Evolutionary conservation across 140 eudicot genomes (phyloP).

Genomic region (Oenanthe javanica): DNA sequence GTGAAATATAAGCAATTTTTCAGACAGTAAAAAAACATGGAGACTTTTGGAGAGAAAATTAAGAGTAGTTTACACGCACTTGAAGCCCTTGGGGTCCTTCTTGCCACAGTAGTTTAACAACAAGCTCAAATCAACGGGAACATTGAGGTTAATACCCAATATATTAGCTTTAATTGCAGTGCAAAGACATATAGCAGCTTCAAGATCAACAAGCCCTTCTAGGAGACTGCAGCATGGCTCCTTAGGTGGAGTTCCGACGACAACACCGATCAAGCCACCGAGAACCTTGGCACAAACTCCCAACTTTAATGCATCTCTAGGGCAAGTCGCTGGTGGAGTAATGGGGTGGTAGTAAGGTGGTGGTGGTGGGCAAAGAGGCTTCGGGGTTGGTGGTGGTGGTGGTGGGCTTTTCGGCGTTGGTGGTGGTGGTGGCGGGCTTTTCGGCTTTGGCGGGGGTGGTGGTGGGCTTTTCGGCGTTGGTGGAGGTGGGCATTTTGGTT

Average conservation of each 20-base stretch:
- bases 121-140: conserved; percentile 21
- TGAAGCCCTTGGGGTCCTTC: conserved; percentile 15
- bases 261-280: conserved; percentile 14
- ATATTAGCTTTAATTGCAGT: conserved; percentile 15
- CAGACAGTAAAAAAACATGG: background rate
- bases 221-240: conserved; percentile 11
- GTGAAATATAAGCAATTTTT: background rate
- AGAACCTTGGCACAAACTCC: conserved; percentile 38
- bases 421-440: background rate
- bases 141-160: conserved; percentile 11
- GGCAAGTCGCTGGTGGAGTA: background rate
- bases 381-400: background rate
- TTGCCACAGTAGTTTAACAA: conserved; percentile 13
- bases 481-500: background rate
- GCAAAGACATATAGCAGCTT: conserved; percentile 18
- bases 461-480: too few relatives aligned
- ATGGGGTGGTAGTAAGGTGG: background rate
- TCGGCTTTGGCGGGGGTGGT: background rate
- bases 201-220: conserved; percentile 14
- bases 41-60: background rate
- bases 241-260: conserved; percentile 9
- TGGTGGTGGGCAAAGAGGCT: background rate
- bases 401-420: background rate
- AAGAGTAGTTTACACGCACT: conserved; percentile 4
- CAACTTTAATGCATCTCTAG: conserved; percentile 18